phyloP scores from a whole-genome alignment of 106 monocot species.

The Hemerocallis citrina region DNA sequence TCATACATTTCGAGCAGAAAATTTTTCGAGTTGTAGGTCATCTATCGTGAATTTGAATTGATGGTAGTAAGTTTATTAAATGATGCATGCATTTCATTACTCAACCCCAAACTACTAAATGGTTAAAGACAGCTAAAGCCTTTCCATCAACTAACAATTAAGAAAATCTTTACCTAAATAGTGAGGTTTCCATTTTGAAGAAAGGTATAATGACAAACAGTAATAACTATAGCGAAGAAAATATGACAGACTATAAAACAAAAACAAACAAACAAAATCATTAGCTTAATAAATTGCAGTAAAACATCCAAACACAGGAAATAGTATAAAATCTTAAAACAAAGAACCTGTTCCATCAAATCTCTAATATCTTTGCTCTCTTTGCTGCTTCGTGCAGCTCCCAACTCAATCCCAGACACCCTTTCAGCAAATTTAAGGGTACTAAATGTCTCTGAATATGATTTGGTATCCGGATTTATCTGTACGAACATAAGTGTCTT shows the following conservation, averaged over 20 bases:
- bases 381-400: slow-evolving; percentile 49
- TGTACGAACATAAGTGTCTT: slow-evolving; percentile 85
- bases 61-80: not conserved
- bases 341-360: slow-evolving; percentile 43
- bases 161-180: not conserved
- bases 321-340: not conserved
- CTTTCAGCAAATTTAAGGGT: slow-evolving; percentile 86
- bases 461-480: slow-evolving; percentile 61
- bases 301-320: not conserved
- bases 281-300: not conserved
- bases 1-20: too few relatives aligned
- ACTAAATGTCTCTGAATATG: slow-evolving; percentile 63
- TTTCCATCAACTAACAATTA: not conserved
- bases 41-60: too few relatives aligned
- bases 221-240: not conserved
- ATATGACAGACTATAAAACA: not conserved
- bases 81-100: not conserved
- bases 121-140: not conserved
- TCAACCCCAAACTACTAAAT: not conserved
- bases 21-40: too few relatives aligned
- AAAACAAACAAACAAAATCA: not conserved
- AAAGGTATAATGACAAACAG: not conserved
- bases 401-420: slow-evolving; percentile 70
- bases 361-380: slow-evolving; percentile 58
- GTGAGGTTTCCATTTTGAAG: not conserved